Base-by-base conservation (phyloP, 106 monocot genomes). In the Acanthochlamys bracteata region DNA sequence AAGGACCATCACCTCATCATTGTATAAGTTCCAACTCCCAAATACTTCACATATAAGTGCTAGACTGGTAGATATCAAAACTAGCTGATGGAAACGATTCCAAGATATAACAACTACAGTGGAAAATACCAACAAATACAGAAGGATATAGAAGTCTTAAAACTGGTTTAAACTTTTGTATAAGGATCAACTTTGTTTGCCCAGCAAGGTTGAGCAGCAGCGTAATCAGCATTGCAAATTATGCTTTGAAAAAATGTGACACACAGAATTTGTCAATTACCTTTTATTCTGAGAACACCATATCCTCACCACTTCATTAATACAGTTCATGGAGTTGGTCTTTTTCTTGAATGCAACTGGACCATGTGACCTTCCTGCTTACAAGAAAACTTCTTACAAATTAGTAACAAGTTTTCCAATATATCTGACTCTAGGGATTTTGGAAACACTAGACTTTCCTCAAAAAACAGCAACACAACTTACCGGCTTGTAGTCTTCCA, bases 221-320 rank as follows among this genome's bases (percentile, higher is more conserved):
- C 10, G 8, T 58, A 23, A 58, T 54, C 4, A 17, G 7, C 53
- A 58, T 25, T 24, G n/a, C n/a, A n/a, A 58, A 7, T 25, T 24
- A 14, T 3, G 8, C 57, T 9, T 58, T 15, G 24, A 7, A 10
- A 14, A 22, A 14, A 22, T 58, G 23, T 22, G 21, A 24, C 7
- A 23, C 3, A 20, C 3, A 58, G 25, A 14, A 58, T 10, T 60
- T 7, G 7, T 24, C n/a, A 54, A 39, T 39, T 64, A 64, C 64
- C 66, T 66, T 66, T 53, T 66, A 66, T 22, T 22, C 51, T 16
- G 66, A 53, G 20, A 25, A 27, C 66, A 66, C 66, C 66, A 66
- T 66, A 66, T 39, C 24, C 66, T 20, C 10, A 66, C 52, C 17
- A 53, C 52, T 51, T 66, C 66, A 27, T 53, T 53, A 53, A 66